These are phyloP conservation scores for Camellia lanceoleosa DNA, from an alignment of 148 eudicot species.

Conservation along the genomic window DNA sequence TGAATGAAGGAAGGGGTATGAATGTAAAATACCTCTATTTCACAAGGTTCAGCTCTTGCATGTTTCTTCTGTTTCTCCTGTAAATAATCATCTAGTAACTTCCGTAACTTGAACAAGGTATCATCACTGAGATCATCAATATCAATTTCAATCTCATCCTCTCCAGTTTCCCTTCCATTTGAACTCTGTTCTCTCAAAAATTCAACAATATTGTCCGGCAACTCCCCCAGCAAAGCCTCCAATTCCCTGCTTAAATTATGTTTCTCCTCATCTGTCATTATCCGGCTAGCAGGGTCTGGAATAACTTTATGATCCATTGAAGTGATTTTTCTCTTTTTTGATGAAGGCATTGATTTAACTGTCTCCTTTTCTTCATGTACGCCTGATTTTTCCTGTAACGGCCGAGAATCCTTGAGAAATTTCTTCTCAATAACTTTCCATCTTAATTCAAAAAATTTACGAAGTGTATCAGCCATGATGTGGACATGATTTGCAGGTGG, in stretches of 20 bases:
- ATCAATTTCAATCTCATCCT: conserved; percentile 70
- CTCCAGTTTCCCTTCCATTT: conserved; percentile 36
- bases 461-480: conserved; percentile 60
- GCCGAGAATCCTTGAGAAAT: conserved; percentile 25
- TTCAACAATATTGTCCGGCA: conserved; percentile 49
- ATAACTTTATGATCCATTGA: conserved; percentile 19
- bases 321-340: conserved; percentile 44
- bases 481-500: conserved; percentile 78
- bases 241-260: conserved; percentile 40
- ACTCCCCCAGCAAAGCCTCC: conserved; percentile 38
- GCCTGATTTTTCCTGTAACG: conserved; percentile 20
- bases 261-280: conserved; percentile 55
- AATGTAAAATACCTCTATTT: conserved; percentile 52
- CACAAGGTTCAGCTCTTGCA: conserved; percentile 52
- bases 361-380: conserved; percentile 29
- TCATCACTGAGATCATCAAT: conserved; percentile 49
- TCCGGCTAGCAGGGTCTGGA: conserved; percentile 32
- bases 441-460: conserved; percentile 60
- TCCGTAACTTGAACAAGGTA: conserved; percentile 42
- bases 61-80: conserved; percentile 33
- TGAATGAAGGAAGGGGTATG: background rate
- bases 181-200: conserved; percentile 44
- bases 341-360: conserved; percentile 24
- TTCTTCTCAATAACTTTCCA: conserved; percentile 82
- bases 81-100: conserved; percentile 46